A percentile compares a stretch with the other conserved stretches of the same genome.
Evolutionary conservation across 75 land plant species (phyloP).

Genomic region (Cryptomeria japonica): DNA sequence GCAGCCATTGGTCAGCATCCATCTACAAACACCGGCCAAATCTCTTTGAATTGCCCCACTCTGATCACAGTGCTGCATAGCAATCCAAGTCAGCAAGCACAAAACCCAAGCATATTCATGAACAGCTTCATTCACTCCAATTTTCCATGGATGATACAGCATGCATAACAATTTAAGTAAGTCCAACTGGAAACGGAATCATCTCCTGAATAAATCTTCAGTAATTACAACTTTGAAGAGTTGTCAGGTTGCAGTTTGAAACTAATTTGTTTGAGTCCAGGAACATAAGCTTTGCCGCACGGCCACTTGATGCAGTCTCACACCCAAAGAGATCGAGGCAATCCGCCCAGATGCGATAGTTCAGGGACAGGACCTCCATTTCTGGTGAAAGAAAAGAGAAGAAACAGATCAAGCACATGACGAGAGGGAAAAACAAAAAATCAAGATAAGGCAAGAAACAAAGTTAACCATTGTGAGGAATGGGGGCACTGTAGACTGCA

Average conservation of each 20-base stretch:
- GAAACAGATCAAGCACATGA: constrained; percentile 40
- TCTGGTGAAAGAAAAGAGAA: constrained; percentile 50
- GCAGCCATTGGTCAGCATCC: constrained; percentile 8
- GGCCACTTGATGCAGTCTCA: constrained; percentile 29
- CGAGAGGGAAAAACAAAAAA: constrained; percentile 13
- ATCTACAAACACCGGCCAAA: constrained; percentile 18
- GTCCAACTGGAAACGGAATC: constrained; percentile 23
- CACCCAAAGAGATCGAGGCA: constrained; percentile 15
- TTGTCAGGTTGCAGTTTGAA: constrained; percentile 1
- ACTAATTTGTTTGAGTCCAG: constrained; percentile 10
- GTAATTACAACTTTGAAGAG: constrained; percentile 24
- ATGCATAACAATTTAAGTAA: constrained; percentile 24
- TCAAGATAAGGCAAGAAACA: not conserved
- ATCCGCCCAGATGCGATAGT: constrained; percentile 14
- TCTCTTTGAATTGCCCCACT: constrained; percentile 18
- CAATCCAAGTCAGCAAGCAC: constrained; percentile 45
- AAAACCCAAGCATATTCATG: constrained; percentile 39
- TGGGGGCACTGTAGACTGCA: not conserved
- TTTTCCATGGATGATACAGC: constrained; percentile 23
- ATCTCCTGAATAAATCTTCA: constrained; percentile 26
- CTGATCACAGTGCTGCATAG: constrained; percentile 38
- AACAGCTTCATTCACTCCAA: constrained; percentile 52
- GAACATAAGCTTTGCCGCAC: constrained; percentile 21
- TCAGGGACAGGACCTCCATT: constrained; percentile 24
- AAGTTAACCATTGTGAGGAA: not conserved